These are phyloP conservation scores for Cardiospermum halicacabum DNA, from an alignment of 345 rosid species.

Conservation along the genomic window DNA sequence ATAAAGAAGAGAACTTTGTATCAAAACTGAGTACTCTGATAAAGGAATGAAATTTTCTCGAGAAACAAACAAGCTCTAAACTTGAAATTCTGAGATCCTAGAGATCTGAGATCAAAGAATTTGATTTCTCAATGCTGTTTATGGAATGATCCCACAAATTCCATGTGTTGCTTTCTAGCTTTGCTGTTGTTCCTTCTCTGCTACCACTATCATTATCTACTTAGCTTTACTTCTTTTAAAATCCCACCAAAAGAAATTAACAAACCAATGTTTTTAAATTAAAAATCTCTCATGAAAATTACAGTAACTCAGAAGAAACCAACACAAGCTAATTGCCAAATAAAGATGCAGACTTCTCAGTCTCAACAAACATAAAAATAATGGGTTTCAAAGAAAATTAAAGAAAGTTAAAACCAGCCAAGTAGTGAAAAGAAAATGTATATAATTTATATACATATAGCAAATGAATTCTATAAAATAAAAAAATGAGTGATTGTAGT, in stretches of 20 bases:
- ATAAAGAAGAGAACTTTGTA: constrained; percentile 23
- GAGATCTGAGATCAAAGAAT: constrained; percentile 69
- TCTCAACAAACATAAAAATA: constrained; percentile 20
- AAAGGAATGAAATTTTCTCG: constrained; percentile 39
- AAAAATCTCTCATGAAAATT: constrained; percentile 1
- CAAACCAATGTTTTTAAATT: not conserved
- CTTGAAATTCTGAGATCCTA: constrained; percentile 70
- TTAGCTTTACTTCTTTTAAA: constrained; percentile 9
- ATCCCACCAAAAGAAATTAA: not conserved
- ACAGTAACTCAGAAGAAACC: constrained; percentile 26
- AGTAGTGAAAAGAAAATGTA: not conserved
- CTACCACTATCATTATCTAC: constrained; percentile 24
- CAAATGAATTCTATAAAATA: not conserved
- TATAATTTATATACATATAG: not conserved
- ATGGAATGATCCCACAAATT: constrained; percentile 41
- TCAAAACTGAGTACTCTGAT: constrained; percentile 21
- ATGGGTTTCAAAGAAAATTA: constrained; percentile 10
- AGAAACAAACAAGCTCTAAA: constrained; percentile 38
- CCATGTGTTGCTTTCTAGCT: constrained; percentile 24
- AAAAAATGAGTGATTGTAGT: constrained; percentile 43
- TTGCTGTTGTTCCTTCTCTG: constrained; percentile 6
- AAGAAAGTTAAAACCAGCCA: constrained; percentile 14
- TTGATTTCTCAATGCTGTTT: constrained; percentile 21
- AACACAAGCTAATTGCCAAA: constrained; percentile 32
- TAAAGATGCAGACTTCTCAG: constrained; percentile 36